phyloP scores from a whole-genome alignment of 1,139 yeast genomes.

The Sugiyamaella xylanicola region DNA sequence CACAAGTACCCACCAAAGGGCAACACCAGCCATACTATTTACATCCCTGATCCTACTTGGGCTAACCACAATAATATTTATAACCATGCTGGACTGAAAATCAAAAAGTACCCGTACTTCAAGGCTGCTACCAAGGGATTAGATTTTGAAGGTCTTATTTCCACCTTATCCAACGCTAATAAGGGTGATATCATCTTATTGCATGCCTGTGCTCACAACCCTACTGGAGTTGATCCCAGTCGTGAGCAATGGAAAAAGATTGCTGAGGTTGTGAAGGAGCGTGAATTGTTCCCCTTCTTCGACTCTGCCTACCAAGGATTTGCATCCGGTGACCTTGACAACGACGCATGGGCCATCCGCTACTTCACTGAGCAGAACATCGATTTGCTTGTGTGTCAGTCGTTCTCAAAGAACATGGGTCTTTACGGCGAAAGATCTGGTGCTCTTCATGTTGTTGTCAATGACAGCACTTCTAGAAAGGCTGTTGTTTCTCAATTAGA shows the following conservation, averaged over 20 bases:
- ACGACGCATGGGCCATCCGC: slow-evolving; percentile 55
- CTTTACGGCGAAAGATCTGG: slow-evolving; percentile 96
- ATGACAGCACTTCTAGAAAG: slow-evolving; percentile 37
- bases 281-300: slow-evolving; percentile 68
- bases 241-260: slow-evolving; percentile 77
- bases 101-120: slow-evolving; percentile 81
- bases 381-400: slow-evolving; percentile 75
- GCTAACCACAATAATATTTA: slow-evolving; percentile 90
- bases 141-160: slow-evolving; percentile 51
- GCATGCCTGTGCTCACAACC: slow-evolving; percentile 97
- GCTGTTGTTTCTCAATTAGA: slow-evolving; percentile 76
- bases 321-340: slow-evolving; percentile 65
- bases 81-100: slow-evolving; percentile 62
- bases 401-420: slow-evolving; percentile 97
- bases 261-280: slow-evolving; percentile 57
- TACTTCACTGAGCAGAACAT: slow-evolving; percentile 48
- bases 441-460: slow-evolving; percentile 63
- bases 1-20: slow-evolving; percentile 51
- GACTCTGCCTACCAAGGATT: slow-evolving; percentile 97
- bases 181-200: slow-evolving; percentile 60
- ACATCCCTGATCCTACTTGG: slow-evolving; percentile 93
- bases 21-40: slow-evolving; percentile 52
- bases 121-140: slow-evolving; percentile 62
- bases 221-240: slow-evolving; percentile 91
- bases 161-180: slow-evolving; percentile 38